Evolutionary conservation across 1,139 yeast species (phyloP).

Genomic region (Pichia sp.): DNA sequence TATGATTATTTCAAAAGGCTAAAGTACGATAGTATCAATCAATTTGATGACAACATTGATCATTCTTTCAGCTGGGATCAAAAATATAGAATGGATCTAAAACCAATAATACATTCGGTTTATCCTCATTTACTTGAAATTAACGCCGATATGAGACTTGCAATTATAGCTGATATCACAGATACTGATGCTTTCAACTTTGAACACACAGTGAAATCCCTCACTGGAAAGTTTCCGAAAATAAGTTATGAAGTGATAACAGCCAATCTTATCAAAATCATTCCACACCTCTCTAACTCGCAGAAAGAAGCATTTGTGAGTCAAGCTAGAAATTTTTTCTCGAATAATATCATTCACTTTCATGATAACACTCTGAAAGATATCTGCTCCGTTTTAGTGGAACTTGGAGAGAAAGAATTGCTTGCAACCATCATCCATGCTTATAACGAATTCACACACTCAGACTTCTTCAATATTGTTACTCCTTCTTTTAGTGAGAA

Average conservation of each 20-base stretch:
- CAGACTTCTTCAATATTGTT: constrained; percentile 5
- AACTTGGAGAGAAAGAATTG: neutral
- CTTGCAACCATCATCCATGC: constrained; percentile 6
- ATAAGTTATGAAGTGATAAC: constrained; percentile 9
- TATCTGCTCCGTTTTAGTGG: constrained; percentile 4
- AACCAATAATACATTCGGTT: no score
- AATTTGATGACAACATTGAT: constrained; percentile 4
- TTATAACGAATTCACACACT: constrained; percentile 7
- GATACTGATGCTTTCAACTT: constrained; percentile 1
- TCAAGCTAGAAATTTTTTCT: constrained; percentile 5
- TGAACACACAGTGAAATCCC: neutral
- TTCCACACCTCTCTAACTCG: constrained; percentile 6
- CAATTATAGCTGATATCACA: no score
- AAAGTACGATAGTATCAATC: constrained; percentile 2
- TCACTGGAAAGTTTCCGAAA: constrained; percentile 3
- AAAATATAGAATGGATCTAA: no score
- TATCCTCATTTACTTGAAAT: no score
- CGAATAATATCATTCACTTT: constrained; percentile 10
- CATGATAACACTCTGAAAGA: constrained; percentile 11
- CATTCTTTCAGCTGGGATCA: constrained; percentile 4
- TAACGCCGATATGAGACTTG: no score
- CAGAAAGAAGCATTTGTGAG: constrained; percentile 2
- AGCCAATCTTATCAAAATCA: constrained; percentile 3
- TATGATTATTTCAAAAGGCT: constrained; percentile 6
- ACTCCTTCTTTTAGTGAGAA: constrained; percentile 6